phyloP scores from a whole-genome alignment of 352 stramenopile species.

The Globisporangium solare region DNA sequence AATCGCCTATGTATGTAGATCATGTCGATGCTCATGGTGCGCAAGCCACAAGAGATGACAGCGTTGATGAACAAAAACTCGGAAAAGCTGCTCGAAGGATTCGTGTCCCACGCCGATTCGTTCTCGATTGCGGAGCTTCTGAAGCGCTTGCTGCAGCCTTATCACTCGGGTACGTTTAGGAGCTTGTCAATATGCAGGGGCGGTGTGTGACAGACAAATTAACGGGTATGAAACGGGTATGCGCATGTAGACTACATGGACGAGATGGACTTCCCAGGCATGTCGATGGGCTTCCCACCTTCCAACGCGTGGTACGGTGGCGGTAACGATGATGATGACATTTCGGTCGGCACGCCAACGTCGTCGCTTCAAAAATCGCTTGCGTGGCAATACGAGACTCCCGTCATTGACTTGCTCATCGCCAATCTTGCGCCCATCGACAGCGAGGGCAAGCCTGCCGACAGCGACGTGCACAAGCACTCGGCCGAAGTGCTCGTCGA shows the following conservation, averaged over 20 bases:
- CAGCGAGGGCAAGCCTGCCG: constrained; percentile 24
- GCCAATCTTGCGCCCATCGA: constrained; percentile 37
- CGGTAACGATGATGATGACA: constrained; percentile 70
- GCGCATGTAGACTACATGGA: constrained; percentile 69
- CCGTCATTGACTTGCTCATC: constrained; percentile 65
- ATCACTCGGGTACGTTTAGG: constrained; percentile 42
- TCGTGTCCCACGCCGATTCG: constrained; percentile 59
- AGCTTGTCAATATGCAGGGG: no score
- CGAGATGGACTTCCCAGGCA: constrained; percentile 83
- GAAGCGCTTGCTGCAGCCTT: constrained; percentile 80
- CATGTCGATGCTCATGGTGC: constrained; percentile 86
- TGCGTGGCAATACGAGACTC: constrained; percentile 67
- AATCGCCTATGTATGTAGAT: constrained; percentile 24
- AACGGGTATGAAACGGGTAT: not conserved
- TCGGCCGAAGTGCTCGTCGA: constrained; percentile 77
- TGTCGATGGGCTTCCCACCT: constrained; percentile 66
- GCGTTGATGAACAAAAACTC: constrained; percentile 79
- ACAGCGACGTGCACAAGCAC: constrained; percentile 84
- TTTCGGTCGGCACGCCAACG: constrained; percentile 52
- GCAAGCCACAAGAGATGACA: constrained; percentile 85
- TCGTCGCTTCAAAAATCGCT: constrained; percentile 62
- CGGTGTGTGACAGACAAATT: no score
- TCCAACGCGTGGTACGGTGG: constrained; percentile 70
- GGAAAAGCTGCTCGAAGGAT: constrained; percentile 60
- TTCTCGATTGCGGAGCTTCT: constrained; percentile 82